Evolutionary conservation across 108 stramenopile species (phyloP).

Genomic region (Nannochloropsis gaditana): DNA sequence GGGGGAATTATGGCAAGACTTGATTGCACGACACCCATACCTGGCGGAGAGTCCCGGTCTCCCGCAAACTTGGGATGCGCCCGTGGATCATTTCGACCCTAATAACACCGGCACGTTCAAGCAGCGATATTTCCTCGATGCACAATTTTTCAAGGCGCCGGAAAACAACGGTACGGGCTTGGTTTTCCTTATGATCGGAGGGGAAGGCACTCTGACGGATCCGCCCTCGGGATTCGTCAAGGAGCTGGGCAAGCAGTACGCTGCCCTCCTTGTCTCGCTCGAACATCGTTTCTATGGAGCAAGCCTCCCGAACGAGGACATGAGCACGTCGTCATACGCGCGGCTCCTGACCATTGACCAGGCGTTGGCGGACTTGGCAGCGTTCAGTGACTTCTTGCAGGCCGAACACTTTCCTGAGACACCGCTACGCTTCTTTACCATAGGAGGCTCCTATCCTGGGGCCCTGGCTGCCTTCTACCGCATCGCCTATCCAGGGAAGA

Average conservation of each 20-base stretch:
- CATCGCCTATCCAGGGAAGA: constrained; percentile 23
- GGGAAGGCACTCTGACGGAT: constrained; percentile 27
- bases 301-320: constrained; percentile 27
- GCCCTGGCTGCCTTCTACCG: constrained; percentile 31
- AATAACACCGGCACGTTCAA: constrained; percentile 18
- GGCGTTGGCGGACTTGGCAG: constrained; percentile 32
- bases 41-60: not conserved
- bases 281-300: constrained; percentile 50
- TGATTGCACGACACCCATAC: not conserved
- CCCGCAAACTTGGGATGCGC: constrained; percentile 24
- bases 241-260: constrained; percentile 28
- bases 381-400: constrained; percentile 29
- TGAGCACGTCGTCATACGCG: constrained; percentile 11
- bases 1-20: not conserved
- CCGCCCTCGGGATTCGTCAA: constrained; percentile 26
- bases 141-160: not conserved
- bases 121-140: constrained; percentile 30
- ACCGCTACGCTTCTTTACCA: not conserved
- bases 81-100: constrained; percentile 25
- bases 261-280: constrained; percentile 23
- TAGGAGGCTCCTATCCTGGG: constrained; percentile 45
- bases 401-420: not conserved
- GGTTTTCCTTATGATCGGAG: constrained; percentile 27
- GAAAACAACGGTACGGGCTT: not conserved
- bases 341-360: constrained; percentile 29